Conservation (phyloP, 345 rosid species). For the Salix viminalis region DNA sequence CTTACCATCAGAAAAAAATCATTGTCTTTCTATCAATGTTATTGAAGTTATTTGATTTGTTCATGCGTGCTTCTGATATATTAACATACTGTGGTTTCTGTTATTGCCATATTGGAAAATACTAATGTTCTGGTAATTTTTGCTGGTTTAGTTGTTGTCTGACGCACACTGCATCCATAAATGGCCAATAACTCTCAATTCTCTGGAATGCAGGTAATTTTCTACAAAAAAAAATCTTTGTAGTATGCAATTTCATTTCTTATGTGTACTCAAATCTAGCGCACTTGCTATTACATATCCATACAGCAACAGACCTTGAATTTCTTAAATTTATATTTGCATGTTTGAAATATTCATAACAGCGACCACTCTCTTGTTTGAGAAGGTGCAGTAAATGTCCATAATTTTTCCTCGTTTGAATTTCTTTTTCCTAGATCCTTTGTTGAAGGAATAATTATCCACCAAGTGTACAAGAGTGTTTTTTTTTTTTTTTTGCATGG, state of each 20-base stretch:
- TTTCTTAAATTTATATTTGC: no score
- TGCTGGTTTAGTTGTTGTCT: constrained; percentile 1
- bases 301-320: background rate
- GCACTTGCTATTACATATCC: background rate
- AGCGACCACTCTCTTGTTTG: background rate
- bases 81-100: background rate
- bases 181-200: constrained; percentile 79
- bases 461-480: background rate
- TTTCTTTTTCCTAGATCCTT: background rate
- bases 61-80: background rate
- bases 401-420: background rate
- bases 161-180: constrained; percentile 26
- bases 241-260: background rate
- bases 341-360: background rate
- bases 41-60: background rate
- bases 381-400: background rate
- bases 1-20: background rate
- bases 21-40: background rate
- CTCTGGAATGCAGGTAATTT: constrained; percentile 61
- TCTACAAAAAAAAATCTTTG: no score
- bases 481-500: background rate
- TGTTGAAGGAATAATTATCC: background rate
- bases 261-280: background rate
- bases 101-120: constrained; percentile 5
- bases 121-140: constrained; percentile 9